phyloP scores from a whole-genome alignment of 2,329 filamentous ascomycete genomes.

The Cordyceps pruinosa region DNA sequence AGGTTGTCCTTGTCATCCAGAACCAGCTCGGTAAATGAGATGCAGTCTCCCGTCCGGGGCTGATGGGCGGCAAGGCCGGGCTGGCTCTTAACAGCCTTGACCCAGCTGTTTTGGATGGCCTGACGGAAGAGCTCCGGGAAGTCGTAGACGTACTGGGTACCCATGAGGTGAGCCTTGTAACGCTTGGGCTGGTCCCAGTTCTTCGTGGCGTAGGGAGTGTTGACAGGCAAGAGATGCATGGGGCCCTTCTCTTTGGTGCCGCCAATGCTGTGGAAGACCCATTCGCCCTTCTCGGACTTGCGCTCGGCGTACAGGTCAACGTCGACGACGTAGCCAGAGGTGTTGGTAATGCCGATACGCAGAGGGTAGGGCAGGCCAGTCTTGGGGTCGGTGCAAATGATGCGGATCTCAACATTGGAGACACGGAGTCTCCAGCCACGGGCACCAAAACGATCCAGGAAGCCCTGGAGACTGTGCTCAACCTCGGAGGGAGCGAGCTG shows the following conservation, averaged over 20 bases:
- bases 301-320: slow-evolving; percentile 97
- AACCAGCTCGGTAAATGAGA: slow-evolving; percentile 89
- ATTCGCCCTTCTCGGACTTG: slow-evolving; percentile 96
- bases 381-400: slow-evolving; percentile 86
- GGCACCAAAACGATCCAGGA: slow-evolving; percentile 92
- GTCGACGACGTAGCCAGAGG: slow-evolving; percentile 94
- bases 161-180: slow-evolving; percentile 99
- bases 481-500: slow-evolving; percentile 83
- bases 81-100: slow-evolving; percentile 65
- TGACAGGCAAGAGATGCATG: slow-evolving; percentile 88
- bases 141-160: slow-evolving; percentile 98
- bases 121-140: slow-evolving; percentile 99
- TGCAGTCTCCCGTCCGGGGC: slow-evolving; percentile 80
- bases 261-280: slow-evolving; percentile 97
- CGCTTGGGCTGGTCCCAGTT: slow-evolving; percentile 98
- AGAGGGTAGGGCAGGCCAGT: slow-evolving; percentile 85
- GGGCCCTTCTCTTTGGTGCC: slow-evolving; percentile 91
- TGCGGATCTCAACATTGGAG: slow-evolving; percentile 94
- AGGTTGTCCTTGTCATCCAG: slow-evolving; percentile 90
- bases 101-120: slow-evolving; percentile 93
- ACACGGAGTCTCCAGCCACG: slow-evolving; percentile 95
- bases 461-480: slow-evolving; percentile 85
- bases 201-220: slow-evolving; percentile 93
- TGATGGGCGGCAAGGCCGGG: slow-evolving; percentile 70
- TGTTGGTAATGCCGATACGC: slow-evolving; percentile 95